These are phyloP conservation scores for Penicillium sclerotiorum DNA, from an alignment of 2,329 filamentous ascomycete species.

Conservation along the genomic window DNA sequence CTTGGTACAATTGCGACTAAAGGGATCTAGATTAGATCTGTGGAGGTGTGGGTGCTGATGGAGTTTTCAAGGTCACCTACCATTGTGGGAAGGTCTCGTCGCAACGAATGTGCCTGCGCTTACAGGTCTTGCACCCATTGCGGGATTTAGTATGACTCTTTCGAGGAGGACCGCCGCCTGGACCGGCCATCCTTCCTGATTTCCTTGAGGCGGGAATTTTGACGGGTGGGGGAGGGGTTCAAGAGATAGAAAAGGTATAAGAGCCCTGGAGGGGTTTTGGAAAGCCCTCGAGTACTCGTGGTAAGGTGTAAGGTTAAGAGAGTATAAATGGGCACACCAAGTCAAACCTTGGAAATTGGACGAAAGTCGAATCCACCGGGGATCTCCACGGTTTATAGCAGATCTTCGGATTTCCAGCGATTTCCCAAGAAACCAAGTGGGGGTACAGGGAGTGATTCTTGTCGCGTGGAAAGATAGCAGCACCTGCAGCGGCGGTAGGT, in stretches of 20 bases:
- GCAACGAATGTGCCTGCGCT: slow-evolving; percentile 94
- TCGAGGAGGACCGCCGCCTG: slow-evolving; percentile 87
- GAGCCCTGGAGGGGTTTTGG: not conserved
- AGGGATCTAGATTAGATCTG: slow-evolving; percentile 17
- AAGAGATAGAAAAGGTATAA: not conserved
- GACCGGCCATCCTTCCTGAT: slow-evolving; percentile 72
- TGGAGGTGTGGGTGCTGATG: not conserved
- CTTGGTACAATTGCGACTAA: slow-evolving; percentile 97
- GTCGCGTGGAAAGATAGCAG: slow-evolving; percentile 25
- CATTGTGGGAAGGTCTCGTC: slow-evolving; percentile 98
- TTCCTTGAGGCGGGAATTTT: not conserved
- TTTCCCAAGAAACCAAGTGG: slow-evolving; percentile 13
- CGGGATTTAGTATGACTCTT: slow-evolving; percentile 97
- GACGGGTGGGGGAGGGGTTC: not conserved
- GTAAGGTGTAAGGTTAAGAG: no score
- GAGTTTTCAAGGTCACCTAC: no score
- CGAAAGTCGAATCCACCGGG: no score
- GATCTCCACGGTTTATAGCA: no score
- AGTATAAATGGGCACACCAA: no score
- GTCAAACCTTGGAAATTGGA: no score
- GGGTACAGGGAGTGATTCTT: slow-evolving; percentile 9
- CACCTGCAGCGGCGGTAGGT: not conserved
- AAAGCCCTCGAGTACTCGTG: no score
- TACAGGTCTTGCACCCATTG: slow-evolving; percentile 98
- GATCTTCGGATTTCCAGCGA: no score